Evolutionary conservation across 1,284 basidiomycete genomes (phyloP), one percentile per base, ranked within the genome.

Genomic region (Trichosporon sp.): DNA sequence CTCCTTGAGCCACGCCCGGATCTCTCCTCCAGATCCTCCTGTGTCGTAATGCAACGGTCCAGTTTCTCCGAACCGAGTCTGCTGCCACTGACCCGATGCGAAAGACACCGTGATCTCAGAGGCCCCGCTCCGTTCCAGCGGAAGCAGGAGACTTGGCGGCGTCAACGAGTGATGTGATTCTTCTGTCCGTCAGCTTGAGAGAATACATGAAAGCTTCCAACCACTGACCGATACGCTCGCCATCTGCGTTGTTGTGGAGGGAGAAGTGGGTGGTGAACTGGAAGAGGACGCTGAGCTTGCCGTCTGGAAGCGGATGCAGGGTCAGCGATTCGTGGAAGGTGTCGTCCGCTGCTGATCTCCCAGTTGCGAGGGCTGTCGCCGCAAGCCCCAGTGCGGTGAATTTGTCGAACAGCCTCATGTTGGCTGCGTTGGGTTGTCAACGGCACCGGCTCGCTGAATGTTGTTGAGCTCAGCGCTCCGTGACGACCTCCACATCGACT

Each of bases 31-130:
- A 0, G 89, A 89, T 0, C 91, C 93, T 2, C 89, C 90, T 2
- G 87, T 83, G 72, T 92, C 90, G 38, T 89, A 88, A 34, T 73
- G 75, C 9, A 80, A 64, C 1, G 93, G 92, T 2, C 80, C 80
- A 1, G 72, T 69, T 72, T 89, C 87, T 0, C 91, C 91, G 91
- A 94, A 96, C n/a, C 86, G 83, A 38, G 88, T 87, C 77, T 95
- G 94, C 77, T 92, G 88, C 95, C 95, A 98, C 73, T 90, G 90
- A 9, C 95, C 95, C 11, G 93, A 89, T 71, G 94, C 95, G 68
- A 98, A 87, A 12, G 90, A 89, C 1, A 98, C 87, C 74, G 95
- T 92, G 15, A 98, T 86, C 75, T 96, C 93, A 0, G 91, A 89
- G 25, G 95, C 89, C 0, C 90, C 88, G 78, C 93, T 91, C 78